Evolutionary conservation across 495 filamentous ascomycete species (phyloP), one percentile per base, ranked within the genome.

Genomic region (Penicillium soppii): DNA sequence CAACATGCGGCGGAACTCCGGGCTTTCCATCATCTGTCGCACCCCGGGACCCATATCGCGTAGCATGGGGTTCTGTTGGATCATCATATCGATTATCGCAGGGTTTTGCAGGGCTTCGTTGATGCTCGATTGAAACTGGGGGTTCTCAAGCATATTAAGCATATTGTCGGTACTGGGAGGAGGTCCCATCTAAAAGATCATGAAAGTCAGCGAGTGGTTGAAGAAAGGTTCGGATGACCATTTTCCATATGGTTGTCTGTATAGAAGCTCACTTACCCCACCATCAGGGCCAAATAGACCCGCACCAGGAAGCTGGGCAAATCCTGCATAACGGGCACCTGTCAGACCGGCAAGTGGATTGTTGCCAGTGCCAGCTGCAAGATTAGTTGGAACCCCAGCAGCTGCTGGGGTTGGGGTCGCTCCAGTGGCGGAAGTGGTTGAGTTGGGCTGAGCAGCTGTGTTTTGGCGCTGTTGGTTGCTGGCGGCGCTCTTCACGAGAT

Each of bases 101-200:
- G 95, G 94, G 71, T 99, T 97, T 60, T 91, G 85, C 56, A 99
- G 82, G 23, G 92, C 91, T 70, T 96, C 95, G 68, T 92, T 94
- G 78, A 99, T 86, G 26, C 81, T 84, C 23, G 87, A 84, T 52
- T 87, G 82, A 41, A 95, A 83, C 54, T 86, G 79, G 13, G 95
- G 95, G 60, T 97, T 90, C 40, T 85, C 83, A 39, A 99, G 84
- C 85, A 96, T 90, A 37, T 82, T 74, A 19, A 89, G 81, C 72
- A 99, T 82, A 43, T 84, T 73, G 17, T 97, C 91, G 33, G 88
- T 79, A 61, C 82, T 82, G 7, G 90, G 89, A 23, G 89, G 88
- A 37, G 91, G 86, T 7, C 90, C 91, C 92, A 97, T 97, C 92
- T 96, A 63, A 12, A 36, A 33, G 3, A 16, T 6, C 10, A 15